These are phyloP conservation scores for Cryphonectria carpinicola DNA, from an alignment of 2,329 filamentous ascomycete genomes.

Conservation along the genomic window DNA sequence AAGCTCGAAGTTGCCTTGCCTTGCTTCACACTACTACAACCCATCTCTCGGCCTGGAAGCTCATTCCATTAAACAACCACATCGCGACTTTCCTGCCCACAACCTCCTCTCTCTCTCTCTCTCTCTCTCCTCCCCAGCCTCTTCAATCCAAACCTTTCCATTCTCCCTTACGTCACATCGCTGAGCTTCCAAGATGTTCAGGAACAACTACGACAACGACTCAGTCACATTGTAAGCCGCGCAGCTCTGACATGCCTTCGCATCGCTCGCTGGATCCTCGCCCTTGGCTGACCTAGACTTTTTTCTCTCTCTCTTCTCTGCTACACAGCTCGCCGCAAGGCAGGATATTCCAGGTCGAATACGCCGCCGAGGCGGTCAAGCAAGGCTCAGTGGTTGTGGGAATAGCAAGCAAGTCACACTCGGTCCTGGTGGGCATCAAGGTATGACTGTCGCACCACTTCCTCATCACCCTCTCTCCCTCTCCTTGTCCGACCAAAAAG, in stretches of 20 bases:
- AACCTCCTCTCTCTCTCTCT: not conserved
- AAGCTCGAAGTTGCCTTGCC: conserved; percentile 36
- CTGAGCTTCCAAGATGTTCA: conserved; percentile 74
- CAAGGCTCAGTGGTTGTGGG: conserved; percentile 98
- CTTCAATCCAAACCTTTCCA: not conserved
- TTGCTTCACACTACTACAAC: conserved; percentile 21
- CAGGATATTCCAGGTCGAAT: conserved; percentile 99
- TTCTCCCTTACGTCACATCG: not conserved
- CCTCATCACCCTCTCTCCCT: conserved; percentile 8
- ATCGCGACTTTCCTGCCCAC: conserved; percentile 12
- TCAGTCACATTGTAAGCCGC: conserved; percentile 91
- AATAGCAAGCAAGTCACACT: conserved; percentile 96
- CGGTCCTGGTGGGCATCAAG: conserved; percentile 95
- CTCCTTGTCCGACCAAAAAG: conserved; percentile 12
- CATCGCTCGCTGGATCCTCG: conserved; percentile 24
- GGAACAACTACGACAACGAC: conserved; percentile 99
- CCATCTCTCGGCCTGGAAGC: conserved; percentile 25
- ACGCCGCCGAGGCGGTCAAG: conserved; percentile 98
- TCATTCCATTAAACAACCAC: conserved; percentile 13
- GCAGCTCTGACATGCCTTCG: conserved; percentile 31
- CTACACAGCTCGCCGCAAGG: conserved; percentile 87
- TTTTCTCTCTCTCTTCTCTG: conserved; percentile 22
- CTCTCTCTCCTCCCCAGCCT: not conserved
- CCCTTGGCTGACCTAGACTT: conserved; percentile 36
- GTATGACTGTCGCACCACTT: conserved; percentile 50